Evolutionary conservation across 1,284 basidiomycete genomes (phyloP).

Genomic region (Irpex sp.): DNA sequence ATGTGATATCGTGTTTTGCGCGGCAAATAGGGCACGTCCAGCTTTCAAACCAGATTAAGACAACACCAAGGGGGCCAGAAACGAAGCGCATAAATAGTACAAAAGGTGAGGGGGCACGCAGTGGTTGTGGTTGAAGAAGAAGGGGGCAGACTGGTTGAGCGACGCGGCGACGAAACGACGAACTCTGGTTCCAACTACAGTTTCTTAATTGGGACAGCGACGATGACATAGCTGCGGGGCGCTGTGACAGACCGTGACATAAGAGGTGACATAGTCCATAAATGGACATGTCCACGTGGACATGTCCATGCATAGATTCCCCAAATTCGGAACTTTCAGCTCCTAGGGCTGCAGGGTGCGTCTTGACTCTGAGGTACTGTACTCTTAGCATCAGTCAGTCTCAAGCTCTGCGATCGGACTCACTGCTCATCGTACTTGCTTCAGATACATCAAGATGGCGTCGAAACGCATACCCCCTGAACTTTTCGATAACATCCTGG

Average conservation of each 20-base stretch:
- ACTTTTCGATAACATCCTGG: too few species aligned
- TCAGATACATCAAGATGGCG: too few species aligned
- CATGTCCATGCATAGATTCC: background rate
- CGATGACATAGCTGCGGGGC: background rate
- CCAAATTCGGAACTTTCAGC: background rate
- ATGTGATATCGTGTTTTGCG: background rate
- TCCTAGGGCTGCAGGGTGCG: too few species aligned
- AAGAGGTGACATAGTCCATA: background rate
- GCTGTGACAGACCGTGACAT: background rate
- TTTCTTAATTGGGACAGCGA: background rate
- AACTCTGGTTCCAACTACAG: background rate
- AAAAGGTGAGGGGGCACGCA: background rate
- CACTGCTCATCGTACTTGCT: too few species aligned
- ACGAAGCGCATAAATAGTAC: background rate
- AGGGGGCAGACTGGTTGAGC: background rate
- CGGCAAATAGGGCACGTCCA: background rate
- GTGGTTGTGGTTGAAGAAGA: background rate
- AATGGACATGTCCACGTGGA: background rate
- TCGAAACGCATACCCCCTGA: too few species aligned
- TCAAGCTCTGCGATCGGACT: too few species aligned
- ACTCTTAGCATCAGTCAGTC: too few species aligned
- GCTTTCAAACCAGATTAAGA: background rate
- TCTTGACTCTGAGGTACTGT: too few species aligned
- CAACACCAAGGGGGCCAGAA: background rate
- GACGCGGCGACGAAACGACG: background rate